Base-by-base conservation (phyloP, 345 rosid species). In the Nasturtium officinale region DNA sequence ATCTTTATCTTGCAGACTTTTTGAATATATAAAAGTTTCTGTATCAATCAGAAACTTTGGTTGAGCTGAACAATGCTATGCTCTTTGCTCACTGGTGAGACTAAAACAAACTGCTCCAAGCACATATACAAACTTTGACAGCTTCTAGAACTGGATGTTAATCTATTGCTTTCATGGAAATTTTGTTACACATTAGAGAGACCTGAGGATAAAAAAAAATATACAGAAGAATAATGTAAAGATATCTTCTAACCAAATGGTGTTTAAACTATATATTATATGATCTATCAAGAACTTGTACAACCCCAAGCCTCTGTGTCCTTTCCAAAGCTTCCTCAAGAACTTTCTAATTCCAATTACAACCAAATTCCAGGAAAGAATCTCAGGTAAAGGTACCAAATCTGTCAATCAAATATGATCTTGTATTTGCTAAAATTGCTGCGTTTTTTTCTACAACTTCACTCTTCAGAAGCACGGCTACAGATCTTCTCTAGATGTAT, bases 401-500 rank as follows among this genome's bases (percentile, higher is more conserved):
- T 72, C 55, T 60, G 66, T 74, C 68, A 35, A 48, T 21, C 66
- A 54, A 55, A 46, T 59, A 59, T 5, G 51, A 62, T 51, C 56
- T 53, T 54, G 50, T 69, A 43, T 43, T 43, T 1, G 73, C 65
- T 54, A 55, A 55, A 25, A 40, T 43, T 17, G 47, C 4, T 5
- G 37, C 65, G 30, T 46, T 21, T 51, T 51, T 54, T 55, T 45
- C 71, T 62, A 40, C 69, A 55, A 57, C 48, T 71, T 79, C 71
- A 80, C 64, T 81, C 85, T 65, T 84, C 84, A 2, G 45, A 84
- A 66, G 82, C 78, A 50, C 66, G 70, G 23, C 70, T 72, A 48
- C 81, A 79, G 50, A 91, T 77, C 77, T 83, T 95, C 81, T 90
- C 98, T 10, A 87, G 85, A 52, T 90, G 88, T 25, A 65, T 60